Conservation (phyloP, 306 rosid species). For the Sicyos edulis region DNA sequence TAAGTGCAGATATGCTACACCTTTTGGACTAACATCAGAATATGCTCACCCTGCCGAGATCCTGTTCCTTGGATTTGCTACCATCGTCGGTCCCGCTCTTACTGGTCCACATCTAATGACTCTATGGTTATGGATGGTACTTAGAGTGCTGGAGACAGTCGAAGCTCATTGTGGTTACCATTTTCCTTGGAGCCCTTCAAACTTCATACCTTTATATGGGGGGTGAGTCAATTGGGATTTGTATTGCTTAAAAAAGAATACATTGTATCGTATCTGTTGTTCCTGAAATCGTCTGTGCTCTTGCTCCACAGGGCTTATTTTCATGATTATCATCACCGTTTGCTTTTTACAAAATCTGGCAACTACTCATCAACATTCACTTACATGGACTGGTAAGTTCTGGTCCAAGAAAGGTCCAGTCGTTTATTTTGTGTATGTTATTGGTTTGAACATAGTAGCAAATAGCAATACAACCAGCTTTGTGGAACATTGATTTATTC, state of each 20-base stretch:
- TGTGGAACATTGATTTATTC: neutral
- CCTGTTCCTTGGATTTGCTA: constrained; percentile 94
- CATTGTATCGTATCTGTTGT: constrained; percentile 18
- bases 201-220: constrained; percentile 85
- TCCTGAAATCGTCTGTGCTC: constrained; percentile 12
- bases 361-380: constrained; percentile 91
- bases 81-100: constrained; percentile 87
- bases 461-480: neutral
- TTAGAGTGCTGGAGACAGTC: constrained; percentile 90
- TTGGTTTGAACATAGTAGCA: neutral
- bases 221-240: constrained; percentile 47
- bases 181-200: constrained; percentile 92
- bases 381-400: constrained; percentile 80
- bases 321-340: constrained; percentile 97
- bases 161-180: constrained; percentile 96
- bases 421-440: constrained; percentile 9
- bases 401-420: neutral
- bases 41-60: constrained; percentile 98
- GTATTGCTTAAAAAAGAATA: constrained; percentile 5
- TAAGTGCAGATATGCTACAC: constrained; percentile 75
- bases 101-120: constrained; percentile 94
- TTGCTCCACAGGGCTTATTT: constrained; percentile 66
- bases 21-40: constrained; percentile 92
- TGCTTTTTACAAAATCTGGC: constrained; percentile 90
- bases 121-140: constrained; percentile 89